Evolutionary conservation across 768 basidiomycete genomes (phyloP).

Genomic region (Exidia glandulosa): DNA sequence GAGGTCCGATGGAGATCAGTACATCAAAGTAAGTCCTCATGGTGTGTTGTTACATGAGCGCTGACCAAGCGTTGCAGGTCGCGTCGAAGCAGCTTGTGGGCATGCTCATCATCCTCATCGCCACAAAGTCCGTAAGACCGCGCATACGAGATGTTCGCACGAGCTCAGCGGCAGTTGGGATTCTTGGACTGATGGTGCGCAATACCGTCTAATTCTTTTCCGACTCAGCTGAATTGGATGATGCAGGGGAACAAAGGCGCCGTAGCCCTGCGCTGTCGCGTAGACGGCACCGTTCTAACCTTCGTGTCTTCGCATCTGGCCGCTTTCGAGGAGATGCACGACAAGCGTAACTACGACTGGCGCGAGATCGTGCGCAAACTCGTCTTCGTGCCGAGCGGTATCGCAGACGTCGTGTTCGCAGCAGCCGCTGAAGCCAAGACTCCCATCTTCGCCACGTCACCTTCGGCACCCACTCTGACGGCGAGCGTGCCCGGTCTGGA

Average conservation of each 20-base stretch:
- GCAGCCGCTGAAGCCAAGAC: not conserved
- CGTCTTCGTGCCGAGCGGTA: slow-evolving; percentile 24
- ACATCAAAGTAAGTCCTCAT: slow-evolving; percentile 31
- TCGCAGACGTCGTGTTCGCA: not conserved
- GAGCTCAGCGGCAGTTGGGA: slow-evolving; percentile 53
- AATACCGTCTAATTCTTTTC: slow-evolving; percentile 9
- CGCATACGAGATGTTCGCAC: slow-evolving; percentile 46
- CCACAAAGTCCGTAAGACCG: slow-evolving; percentile 36
- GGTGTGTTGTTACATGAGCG: too few relatives aligned
- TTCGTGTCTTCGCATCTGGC: slow-evolving; percentile 80
- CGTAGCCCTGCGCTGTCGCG: slow-evolving; percentile 48
- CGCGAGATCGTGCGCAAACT: slow-evolving; percentile 54
- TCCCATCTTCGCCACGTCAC: not conserved
- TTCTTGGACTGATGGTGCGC: slow-evolving; percentile 72
- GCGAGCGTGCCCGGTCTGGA: not conserved
- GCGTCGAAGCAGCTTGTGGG: slow-evolving; percentile 73
- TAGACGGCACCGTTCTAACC: slow-evolving; percentile 38
- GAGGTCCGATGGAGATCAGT: slow-evolving; percentile 49
- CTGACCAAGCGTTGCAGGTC: too few relatives aligned
- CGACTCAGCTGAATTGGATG: not conserved
- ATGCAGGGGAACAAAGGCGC: slow-evolving; percentile 79
- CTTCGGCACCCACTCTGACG: not conserved
- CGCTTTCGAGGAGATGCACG: slow-evolving; percentile 70
- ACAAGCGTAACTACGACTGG: slow-evolving; percentile 65
- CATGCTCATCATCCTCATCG: slow-evolving; percentile 62